phyloP scores from a whole-genome alignment of 2,329 filamentous ascomycete species.

The Beauveria caledonica region DNA sequence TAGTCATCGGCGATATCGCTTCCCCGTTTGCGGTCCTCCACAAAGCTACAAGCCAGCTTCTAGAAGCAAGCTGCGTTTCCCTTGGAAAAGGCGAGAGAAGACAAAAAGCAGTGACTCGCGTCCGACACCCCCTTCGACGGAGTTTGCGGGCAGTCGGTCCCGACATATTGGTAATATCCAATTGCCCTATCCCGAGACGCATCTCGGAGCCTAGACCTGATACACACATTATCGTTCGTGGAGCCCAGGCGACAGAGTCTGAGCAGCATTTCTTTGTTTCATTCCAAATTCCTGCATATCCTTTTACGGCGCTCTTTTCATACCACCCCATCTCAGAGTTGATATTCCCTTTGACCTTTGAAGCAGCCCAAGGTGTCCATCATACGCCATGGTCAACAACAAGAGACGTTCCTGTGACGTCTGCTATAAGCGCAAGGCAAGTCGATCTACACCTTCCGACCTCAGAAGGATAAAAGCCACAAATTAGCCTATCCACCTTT shows the following conservation, averaged over 20 bases:
- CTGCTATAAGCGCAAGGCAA: slow-evolving; percentile 41
- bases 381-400: slow-evolving; percentile 3
- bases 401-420: slow-evolving; percentile 35
- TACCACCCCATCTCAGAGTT: background rate
- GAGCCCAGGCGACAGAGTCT: background rate
- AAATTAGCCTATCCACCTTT: background rate
- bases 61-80: background rate
- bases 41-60: background rate
- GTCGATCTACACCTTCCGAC: background rate
- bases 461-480: background rate
- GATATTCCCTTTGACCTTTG: no score
- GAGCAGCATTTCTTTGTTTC: background rate
- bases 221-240: background rate
- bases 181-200: background rate
- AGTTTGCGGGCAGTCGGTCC: background rate
- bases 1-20: slow-evolving; percentile 2
- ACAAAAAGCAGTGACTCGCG: background rate
- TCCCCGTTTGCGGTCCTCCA: no score
- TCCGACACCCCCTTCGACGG: background rate
- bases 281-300: background rate
- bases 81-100: background rate
- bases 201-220: background rate
- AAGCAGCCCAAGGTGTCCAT: background rate
- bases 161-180: background rate
- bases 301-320: background rate